Percentiles rank a stretch among this genome's conserved stretches.
Conservation (phyloP, 2,329 filamentous ascomycete species). For the Alternaria sp. region DNA sequence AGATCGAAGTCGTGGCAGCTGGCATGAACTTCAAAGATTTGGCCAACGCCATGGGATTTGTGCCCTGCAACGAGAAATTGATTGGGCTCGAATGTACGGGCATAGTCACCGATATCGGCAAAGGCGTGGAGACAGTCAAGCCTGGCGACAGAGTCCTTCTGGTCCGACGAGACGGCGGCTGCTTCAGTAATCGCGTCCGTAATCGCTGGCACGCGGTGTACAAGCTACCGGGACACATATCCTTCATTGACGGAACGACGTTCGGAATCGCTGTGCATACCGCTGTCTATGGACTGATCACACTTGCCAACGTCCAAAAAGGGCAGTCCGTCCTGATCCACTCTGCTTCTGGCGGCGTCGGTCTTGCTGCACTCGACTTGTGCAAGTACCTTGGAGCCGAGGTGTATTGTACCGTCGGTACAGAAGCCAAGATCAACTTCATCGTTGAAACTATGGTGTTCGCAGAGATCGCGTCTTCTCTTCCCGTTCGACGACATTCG, state of each 20-base stretch:
- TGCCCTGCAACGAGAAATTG: conserved; percentile 22
- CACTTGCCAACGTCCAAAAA: background rate
- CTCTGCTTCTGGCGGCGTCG: background rate
- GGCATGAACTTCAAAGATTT: conserved; percentile 24
- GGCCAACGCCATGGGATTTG: conserved; percentile 36
- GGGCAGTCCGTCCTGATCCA: background rate
- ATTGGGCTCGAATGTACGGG: conserved; percentile 27
- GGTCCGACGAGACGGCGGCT: background rate
- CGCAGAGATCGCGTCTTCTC: conserved; percentile 1
- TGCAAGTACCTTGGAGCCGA: background rate
- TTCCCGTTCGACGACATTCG: conserved; percentile 1
- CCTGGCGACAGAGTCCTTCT: background rate
- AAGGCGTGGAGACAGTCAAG: background rate
- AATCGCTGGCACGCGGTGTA: background rate
- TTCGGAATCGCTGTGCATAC: background rate
- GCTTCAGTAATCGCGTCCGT: background rate
- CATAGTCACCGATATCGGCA: conserved; percentile 5
- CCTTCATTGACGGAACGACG: background rate
- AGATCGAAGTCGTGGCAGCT: conserved; percentile 14
- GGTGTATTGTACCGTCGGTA: background rate
- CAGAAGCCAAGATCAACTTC: conserved; percentile 1
- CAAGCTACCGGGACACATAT: background rate
- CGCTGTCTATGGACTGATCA: background rate
- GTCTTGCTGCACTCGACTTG: background rate
- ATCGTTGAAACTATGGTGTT: background rate